These are phyloP conservation scores for Suzukiozyma palmioleophila DNA, from an alignment of 1,139 yeast species.

Conservation along the genomic window DNA sequence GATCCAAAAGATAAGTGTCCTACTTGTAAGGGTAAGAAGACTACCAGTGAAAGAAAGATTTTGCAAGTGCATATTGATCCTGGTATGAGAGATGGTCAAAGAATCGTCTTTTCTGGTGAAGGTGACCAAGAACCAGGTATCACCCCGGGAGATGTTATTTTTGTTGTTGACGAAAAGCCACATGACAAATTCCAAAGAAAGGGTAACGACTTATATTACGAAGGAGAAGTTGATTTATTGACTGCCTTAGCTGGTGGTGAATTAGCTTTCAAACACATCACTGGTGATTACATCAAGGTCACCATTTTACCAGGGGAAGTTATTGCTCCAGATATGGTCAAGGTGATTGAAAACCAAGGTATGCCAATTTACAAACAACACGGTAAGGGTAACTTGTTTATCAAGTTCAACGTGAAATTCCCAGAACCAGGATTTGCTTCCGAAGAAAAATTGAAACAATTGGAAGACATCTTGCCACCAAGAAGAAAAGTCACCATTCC, in stretches of 20 bases:
- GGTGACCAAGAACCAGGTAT: conserved; percentile 97
- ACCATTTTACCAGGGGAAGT: conserved; percentile 89
- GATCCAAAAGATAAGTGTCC: conserved; percentile 88
- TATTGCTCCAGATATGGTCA: conserved; percentile 76
- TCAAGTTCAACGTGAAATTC: conserved; percentile 70
- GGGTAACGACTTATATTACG: conserved; percentile 83
- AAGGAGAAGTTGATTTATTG: conserved; percentile 83
- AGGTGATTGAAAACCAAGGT: conserved; percentile 90
- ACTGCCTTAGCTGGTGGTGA: conserved; percentile 98
- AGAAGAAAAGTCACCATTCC: conserved; percentile 56
- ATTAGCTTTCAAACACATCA: conserved; percentile 77
- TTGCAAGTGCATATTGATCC: conserved; percentile 93
- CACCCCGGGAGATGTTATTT: conserved; percentile 94
- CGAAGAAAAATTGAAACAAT: conserved; percentile 62
- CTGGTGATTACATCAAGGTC: conserved; percentile 85
- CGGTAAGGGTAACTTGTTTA: conserved; percentile 67
- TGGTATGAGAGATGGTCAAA: conserved; percentile 96
- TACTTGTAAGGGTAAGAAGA: conserved; percentile 85
- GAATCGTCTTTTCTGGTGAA: conserved; percentile 87
- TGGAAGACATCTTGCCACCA: conserved; percentile 65
- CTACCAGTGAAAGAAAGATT: conserved; percentile 82
- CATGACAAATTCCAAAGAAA: conserved; percentile 80
- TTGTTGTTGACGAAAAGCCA: conserved; percentile 84
- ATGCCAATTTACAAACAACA: conserved; percentile 85
- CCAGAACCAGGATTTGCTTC: conserved; percentile 59